phyloP scores from a whole-genome alignment of 129 eudicot species.

The Flaveria ramosissima region DNA sequence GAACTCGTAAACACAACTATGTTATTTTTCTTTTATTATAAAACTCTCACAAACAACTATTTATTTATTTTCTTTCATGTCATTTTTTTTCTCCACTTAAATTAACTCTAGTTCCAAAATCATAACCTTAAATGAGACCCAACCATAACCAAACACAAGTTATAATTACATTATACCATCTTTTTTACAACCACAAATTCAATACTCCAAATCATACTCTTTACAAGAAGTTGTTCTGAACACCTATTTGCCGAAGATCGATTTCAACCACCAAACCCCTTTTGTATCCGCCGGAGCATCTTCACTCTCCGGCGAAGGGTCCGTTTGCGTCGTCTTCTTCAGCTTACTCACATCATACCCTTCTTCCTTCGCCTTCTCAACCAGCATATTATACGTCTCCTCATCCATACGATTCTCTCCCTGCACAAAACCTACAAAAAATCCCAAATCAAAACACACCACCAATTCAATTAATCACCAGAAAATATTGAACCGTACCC shows the following conservation, averaged over 20 bases:
- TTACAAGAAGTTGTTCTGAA: too few relatives aligned
- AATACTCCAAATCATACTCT: too few relatives aligned
- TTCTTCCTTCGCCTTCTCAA: slow-evolving; percentile 66
- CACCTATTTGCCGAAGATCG: slow-evolving; percentile 45
- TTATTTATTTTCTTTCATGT: too few relatives aligned
- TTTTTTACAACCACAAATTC: too few relatives aligned
- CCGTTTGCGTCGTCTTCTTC: slow-evolving; percentile 67
- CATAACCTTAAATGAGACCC: too few relatives aligned
- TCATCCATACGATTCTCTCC: slow-evolving; percentile 54
- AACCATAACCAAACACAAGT: too few relatives aligned
- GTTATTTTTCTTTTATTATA: too few relatives aligned
- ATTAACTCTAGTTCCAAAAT: too few relatives aligned
- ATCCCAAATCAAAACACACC: not conserved
- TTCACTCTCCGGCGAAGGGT: slow-evolving; percentile 62
- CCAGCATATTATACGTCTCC: slow-evolving; percentile 52
- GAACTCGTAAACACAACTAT: too few relatives aligned
- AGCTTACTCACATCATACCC: slow-evolving; percentile 88
- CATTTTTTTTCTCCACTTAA: too few relatives aligned
- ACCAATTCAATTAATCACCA: not conserved
- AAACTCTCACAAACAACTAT: too few relatives aligned
- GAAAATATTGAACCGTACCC: slow-evolving; percentile 45
- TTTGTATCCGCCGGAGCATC: slow-evolving; percentile 58
- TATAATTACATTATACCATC: too few relatives aligned
- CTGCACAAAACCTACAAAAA: slow-evolving; percentile 65
- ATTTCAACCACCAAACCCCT: slow-evolving; percentile 90